phyloP scores from a whole-genome alignment of 2,329 filamentous ascomycete species.

The Aspergillus jensenii region DNA sequence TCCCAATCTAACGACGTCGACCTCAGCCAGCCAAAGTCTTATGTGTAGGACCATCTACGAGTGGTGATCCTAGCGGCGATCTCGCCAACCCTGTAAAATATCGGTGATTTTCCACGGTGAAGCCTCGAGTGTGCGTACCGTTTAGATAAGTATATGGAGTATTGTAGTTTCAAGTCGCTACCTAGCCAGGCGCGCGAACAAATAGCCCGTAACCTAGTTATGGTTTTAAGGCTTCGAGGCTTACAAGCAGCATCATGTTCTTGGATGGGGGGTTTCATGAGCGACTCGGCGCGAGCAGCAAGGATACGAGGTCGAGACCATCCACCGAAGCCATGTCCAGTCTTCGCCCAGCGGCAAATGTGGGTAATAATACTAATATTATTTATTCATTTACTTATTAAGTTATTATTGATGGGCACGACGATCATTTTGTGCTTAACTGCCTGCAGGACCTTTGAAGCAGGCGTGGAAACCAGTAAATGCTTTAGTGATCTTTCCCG shows the following conservation, averaged over 20 bases:
- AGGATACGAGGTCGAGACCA: slow-evolving; percentile 19
- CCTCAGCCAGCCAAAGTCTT: slow-evolving; percentile 5
- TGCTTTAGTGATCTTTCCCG: background rate
- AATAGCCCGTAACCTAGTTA: too few species aligned
- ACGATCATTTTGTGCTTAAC: background rate
- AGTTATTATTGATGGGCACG: background rate
- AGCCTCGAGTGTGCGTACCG: background rate
- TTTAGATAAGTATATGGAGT: too few species aligned
- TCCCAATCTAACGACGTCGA: background rate
- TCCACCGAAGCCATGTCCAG: background rate
- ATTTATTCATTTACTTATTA: background rate
- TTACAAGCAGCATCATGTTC: background rate
- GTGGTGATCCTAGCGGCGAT: slow-evolving; percentile 34
- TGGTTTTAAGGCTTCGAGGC: background rate
- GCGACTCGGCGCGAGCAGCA: slow-evolving; percentile 4
- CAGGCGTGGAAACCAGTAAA: background rate
- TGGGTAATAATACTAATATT: background rate
- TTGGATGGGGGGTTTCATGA: background rate
- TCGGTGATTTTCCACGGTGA: slow-evolving; percentile 2
- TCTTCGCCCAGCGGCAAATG: background rate
- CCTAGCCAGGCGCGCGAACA: too few species aligned
- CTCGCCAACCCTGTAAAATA: slow-evolving; percentile 18
- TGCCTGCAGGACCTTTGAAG: background rate
- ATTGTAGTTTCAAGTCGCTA: too few species aligned
- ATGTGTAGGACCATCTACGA: slow-evolving; percentile 12